These are phyloP conservation scores for Phytophthora hibernalis DNA, from an alignment of 352 stramenopile genomes.

Conservation along the genomic window DNA sequence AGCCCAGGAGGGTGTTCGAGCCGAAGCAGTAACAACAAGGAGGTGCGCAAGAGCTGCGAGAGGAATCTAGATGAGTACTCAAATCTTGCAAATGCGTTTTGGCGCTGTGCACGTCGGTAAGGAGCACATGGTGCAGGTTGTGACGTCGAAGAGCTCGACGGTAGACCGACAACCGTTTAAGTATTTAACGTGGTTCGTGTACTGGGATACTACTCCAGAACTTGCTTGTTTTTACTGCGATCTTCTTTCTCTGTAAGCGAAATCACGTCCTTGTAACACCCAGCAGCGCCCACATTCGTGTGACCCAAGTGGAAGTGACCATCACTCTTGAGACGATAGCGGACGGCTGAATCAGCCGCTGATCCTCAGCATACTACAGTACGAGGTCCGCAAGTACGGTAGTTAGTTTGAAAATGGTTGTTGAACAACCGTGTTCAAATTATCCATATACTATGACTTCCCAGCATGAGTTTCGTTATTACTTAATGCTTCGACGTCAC, in stretches of 20 bases:
- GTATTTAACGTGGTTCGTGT: background rate
- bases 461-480: too few relatives aligned
- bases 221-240: background rate
- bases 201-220: background rate
- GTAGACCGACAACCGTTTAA: background rate
- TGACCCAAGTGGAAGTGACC: too few relatives aligned
- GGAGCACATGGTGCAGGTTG: background rate
- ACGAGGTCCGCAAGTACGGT: too few relatives aligned
- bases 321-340: too few relatives aligned
- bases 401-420: too few relatives aligned
- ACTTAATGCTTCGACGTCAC: background rate
- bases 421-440: too few relatives aligned
- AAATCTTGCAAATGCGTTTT: too few relatives aligned
- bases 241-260: background rate
- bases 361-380: too few relatives aligned
- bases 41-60: background rate
- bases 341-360: too few relatives aligned
- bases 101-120: too few relatives aligned
- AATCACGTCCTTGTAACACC: too few relatives aligned
- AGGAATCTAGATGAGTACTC: background rate
- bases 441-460: too few relatives aligned
- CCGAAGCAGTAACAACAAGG: background rate
- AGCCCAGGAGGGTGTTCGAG: background rate
- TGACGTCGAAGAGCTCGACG: conserved; percentile 2
- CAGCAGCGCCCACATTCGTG: background rate